These are phyloP conservation scores for Galerina marginata DNA, from an alignment of 768 basidiomycete genomes.

Conservation along the genomic window DNA sequence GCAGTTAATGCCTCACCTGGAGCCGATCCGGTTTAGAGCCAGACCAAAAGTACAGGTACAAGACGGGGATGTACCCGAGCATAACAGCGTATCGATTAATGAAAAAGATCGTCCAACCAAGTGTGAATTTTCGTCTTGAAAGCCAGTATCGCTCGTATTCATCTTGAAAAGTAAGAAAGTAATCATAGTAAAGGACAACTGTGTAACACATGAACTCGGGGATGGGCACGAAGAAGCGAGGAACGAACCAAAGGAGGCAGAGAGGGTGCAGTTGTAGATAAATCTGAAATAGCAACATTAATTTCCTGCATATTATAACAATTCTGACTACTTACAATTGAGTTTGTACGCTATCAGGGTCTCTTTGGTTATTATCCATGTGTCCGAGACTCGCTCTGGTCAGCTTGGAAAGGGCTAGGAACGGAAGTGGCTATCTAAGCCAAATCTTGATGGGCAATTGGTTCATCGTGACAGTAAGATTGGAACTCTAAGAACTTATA, in stretches of 20 bases:
- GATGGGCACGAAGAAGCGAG: background rate
- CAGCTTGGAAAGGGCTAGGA: too few relatives aligned
- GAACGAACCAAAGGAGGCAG: background rate
- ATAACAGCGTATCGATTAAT: background rate
- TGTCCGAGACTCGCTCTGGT: too few relatives aligned
- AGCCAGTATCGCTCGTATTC: conserved; percentile 3
- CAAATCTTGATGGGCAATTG: too few relatives aligned
- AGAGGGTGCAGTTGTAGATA: background rate
- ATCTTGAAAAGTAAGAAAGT: background rate
- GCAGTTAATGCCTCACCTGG: background rate
- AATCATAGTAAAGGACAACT: conserved; percentile 9
- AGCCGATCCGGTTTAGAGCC: background rate
- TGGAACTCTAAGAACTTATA: too few relatives aligned
- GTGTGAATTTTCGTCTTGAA: background rate
- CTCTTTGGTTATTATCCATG: too few relatives aligned
- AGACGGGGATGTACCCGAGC: background rate
- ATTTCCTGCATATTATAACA: too few relatives aligned
- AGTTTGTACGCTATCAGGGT: too few relatives aligned
- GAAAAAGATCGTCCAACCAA: background rate
- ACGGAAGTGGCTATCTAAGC: too few relatives aligned
- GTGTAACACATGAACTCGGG: too few relatives aligned
- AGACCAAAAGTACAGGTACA: background rate
- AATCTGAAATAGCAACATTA: background rate
- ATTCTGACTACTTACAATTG: too few relatives aligned
- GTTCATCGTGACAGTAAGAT: too few relatives aligned